Base-by-base conservation (phyloP, 2,329 filamentous ascomycete species). In the Ophiocordyceps robertsii region DNA sequence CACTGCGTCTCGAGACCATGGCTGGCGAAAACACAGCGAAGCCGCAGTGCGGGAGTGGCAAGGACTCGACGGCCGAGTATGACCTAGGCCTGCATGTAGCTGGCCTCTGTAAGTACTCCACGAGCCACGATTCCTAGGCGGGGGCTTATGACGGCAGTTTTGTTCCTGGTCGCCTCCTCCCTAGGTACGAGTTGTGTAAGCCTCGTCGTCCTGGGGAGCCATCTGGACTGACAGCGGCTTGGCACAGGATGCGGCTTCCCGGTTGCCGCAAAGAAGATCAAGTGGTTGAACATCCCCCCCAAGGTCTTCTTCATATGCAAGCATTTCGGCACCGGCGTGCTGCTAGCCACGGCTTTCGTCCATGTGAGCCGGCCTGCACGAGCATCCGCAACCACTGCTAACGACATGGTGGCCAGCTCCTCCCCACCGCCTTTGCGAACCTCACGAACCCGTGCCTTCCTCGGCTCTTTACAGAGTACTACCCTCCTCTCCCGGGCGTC, bases 311-410 rank as follows among this genome's bases (percentile, higher is more conserved):
- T 79, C 53, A 69, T 73, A 43, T 77, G 73, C 59, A 79, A 79
- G 50, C 75, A 79, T 51, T 81, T 82, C 48, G 77, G 81, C 55
- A 85, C 81, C 1, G 81, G 81, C 46, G 81, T 85, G n/a, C 65
- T 85, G 31, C 73, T 85, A 44, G 80, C 81, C 24, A 85, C 81
- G 2, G 81, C 81, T 3, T 85, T 85, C 50, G 80, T 84, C 17
- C 81, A 85, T 67, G 68, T 78, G 52, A 27, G 4, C 0, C 11
- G 9, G 7, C 4, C 4, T 3, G 19, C 3, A 12, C 21, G 1
- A 10, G 24, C 6, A 6, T 27, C 6, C n/a, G n/a, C n/a, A n/a
- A n/a, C n/a, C n/a, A n/a, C n/a, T n/a, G 24, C 24, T 27, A 2
- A 27, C 24, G 6, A 27, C 24, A 27, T 27, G 43, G 24, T 21